Evolutionary conservation across 2,329 filamentous ascomycete species (phyloP).

Genomic region (Hymenoscyphus infarciens): DNA sequence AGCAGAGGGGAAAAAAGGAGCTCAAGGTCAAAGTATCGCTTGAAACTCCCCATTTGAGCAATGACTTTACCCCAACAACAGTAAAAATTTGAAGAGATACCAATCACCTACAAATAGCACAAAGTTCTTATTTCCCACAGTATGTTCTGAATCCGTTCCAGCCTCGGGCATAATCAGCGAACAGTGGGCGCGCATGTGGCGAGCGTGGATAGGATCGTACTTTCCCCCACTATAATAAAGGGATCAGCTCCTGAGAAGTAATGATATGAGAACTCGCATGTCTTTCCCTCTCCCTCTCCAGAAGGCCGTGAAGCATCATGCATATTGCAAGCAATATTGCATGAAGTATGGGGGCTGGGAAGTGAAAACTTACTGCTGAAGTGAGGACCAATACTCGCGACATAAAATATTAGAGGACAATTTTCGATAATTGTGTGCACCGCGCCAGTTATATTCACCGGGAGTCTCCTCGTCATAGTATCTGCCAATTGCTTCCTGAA

Average conservation of each 20-base stretch:
- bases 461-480: slow-evolving; percentile 11
- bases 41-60: too few species aligned
- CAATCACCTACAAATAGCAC: slow-evolving; percentile 9
- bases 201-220: slow-evolving; percentile 11
- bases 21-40: too few species aligned
- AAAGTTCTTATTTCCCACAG: slow-evolving; percentile 8
- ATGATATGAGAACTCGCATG: too few species aligned
- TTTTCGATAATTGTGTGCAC: background rate
- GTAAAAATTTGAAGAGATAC: background rate
- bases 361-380: slow-evolving; percentile 4
- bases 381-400: slow-evolving; percentile 12
- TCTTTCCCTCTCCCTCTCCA: too few species aligned
- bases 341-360: too few species aligned
- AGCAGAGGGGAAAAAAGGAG: too few species aligned
- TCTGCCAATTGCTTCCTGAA: slow-evolving; percentile 13
- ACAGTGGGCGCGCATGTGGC: slow-evolving; percentile 15
- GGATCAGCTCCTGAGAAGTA: too few species aligned
- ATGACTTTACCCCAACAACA: too few species aligned
- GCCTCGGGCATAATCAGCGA: slow-evolving; percentile 7
- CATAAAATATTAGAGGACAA: slow-evolving; percentile 10
- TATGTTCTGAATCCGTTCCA: background rate
- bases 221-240: background rate
- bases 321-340: too few species aligned
- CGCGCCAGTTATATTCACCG: slow-evolving; percentile 10
- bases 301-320: too few species aligned